phyloP scores from a whole-genome alignment of 345 rosid genomes.

The Bruguiera parviflora region DNA sequence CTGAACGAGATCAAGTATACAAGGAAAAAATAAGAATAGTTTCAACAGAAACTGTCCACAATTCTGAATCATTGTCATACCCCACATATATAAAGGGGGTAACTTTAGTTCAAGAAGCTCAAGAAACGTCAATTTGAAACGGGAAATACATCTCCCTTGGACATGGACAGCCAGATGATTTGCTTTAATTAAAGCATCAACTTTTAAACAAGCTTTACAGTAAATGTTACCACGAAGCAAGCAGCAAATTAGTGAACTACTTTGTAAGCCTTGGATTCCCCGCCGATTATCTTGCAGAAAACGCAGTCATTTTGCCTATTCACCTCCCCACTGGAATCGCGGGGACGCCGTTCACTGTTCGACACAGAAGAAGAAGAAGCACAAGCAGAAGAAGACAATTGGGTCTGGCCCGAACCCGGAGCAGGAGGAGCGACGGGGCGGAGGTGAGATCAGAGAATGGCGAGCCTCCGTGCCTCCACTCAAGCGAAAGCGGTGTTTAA shows the following conservation, averaged over 20 bases:
- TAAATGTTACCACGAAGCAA: background rate
- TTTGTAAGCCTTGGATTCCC: conserved; percentile 73
- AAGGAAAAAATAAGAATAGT: background rate
- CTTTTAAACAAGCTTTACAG: too few species aligned
- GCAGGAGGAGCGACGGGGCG: conserved; percentile 22
- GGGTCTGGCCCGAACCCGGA: conserved; percentile 11
- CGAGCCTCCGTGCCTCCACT: conserved; percentile 67
- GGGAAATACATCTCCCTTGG: too few species aligned
- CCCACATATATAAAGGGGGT: too few species aligned
- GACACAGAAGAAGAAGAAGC: conserved; percentile 18
- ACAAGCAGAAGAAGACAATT: conserved; percentile 38
- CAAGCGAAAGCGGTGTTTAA: background rate
- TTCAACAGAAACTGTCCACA: too few species aligned
- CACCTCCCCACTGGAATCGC: conserved; percentile 9
- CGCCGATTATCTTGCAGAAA: conserved; percentile 74
- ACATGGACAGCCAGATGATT: too few species aligned
- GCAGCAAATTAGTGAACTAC: conserved; percentile 18
- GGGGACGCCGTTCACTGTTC: background rate
- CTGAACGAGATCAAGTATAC: conserved; percentile 31
- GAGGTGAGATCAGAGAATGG: conserved; percentile 63
- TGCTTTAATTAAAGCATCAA: too few species aligned
- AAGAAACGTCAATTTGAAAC: too few species aligned
- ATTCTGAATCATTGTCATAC: too few species aligned
- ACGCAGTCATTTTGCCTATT: conserved; percentile 52
- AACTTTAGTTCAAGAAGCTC: too few species aligned